phyloP scores from a whole-genome alignment of 257 asterid genomes.

The Osmanthus fragrans region DNA sequence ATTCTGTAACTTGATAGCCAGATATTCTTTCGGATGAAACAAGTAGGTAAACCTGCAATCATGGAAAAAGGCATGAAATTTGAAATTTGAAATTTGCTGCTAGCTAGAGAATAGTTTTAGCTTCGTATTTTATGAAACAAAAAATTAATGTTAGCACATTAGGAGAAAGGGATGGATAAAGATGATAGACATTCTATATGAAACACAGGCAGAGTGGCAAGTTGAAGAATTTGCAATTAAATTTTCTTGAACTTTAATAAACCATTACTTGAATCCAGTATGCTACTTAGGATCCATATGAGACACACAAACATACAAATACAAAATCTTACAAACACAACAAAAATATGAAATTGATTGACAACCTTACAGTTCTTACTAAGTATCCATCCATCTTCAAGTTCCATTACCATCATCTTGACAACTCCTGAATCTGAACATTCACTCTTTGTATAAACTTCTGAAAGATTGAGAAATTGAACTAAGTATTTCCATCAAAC shows the following conservation, averaged over 20 bases:
- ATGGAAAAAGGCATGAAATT: conserved; percentile 19
- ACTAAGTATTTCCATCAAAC: not conserved
- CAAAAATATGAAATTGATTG: not conserved
- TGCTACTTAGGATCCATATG: not conserved
- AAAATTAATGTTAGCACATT: not conserved
- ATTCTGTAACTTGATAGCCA: conserved; percentile 72
- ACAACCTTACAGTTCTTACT: conserved; percentile 59
- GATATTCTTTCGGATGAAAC: conserved; percentile 61
- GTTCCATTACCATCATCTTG: conserved; percentile 74
- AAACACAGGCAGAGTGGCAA: not conserved
- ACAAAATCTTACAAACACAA: not conserved
- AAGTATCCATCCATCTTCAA: conserved; percentile 85
- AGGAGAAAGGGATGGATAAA: not conserved
- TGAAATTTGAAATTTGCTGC: not conserved
- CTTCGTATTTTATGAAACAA: not conserved
- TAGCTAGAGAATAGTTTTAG: not conserved
- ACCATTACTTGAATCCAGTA: not conserved
- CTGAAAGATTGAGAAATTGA: conserved; percentile 8
- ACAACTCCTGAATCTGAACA: conserved; percentile 69
- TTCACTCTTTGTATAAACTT: not conserved
- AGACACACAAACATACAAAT: not conserved
- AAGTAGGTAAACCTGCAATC: conserved; percentile 64
- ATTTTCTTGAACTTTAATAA: not conserved
- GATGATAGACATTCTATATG: not conserved
- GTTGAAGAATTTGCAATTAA: not conserved